Base-by-base conservation (phyloP, 1,284 basidiomycete species). In the Sporisorium graminicola region DNA sequence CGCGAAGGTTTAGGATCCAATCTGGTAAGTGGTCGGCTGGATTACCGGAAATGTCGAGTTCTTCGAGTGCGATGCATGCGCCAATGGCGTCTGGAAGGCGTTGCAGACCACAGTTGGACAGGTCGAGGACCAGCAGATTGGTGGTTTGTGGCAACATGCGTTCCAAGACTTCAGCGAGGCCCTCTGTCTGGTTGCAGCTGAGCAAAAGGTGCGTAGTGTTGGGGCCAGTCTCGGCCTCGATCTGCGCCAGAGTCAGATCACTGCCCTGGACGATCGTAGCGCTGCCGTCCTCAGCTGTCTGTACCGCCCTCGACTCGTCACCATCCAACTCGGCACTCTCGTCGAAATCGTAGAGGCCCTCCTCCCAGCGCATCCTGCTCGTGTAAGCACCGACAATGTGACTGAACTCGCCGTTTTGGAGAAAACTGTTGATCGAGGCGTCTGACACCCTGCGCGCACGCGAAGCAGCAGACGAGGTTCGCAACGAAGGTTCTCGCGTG, bases 41-140 rank as follows among this genome's bases (percentile, higher is more conserved):
- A 86, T 99, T 99, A 60, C 90, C 91, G 14, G 94, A 94, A 58
- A 99, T 89, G 85, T 98, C 97, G 59, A 99, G 89, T 87, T 99
- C 97, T 85, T 98, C 95, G 43, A 99, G 90, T 75, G 88, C 89
- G 63, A 89, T 87, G 86, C 95, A 98, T 24, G 90, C 87, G 24
- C 90, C 89, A 47, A 99, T 90, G 16, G 91, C 89, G 5, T 91
- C 90, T 2, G 96, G 95, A 47, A 99, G 87, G 27, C 91, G 90
- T 40, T 90, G 89, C 42, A 99, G 89, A 74, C 92, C 91, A 86
- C 95, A 96, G 77, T 91, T 89, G 27, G 86, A 86, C 31, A 84
- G 51, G 60, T 85, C 84, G 27, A 86, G 74, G 13, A 83, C 81
- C n/a, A 83, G 67, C 29, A 83, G 60, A 16, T 65, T 64, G 26